These are phyloP conservation scores for Yarrowia sp. DNA, from an alignment of 805 yeast genomes.

Conservation along the genomic window DNA sequence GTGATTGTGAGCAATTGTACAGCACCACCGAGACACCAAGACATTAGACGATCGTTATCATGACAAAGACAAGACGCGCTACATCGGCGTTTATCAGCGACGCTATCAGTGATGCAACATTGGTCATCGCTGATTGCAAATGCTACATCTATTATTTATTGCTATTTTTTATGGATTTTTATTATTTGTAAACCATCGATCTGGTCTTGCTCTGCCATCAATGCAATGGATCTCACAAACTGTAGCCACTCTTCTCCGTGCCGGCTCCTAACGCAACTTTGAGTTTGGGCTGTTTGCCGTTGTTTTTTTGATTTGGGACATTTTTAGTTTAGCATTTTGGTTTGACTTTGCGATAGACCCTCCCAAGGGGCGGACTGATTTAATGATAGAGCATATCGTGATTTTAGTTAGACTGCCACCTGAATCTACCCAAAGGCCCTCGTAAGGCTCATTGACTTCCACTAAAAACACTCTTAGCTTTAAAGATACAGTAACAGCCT, in stretches of 20 bases:
- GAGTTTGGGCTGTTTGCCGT: neutral
- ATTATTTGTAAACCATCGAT: neutral
- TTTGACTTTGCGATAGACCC: slow-evolving; percentile 13
- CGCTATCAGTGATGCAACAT: no score
- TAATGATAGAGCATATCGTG: neutral
- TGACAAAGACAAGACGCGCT: no score
- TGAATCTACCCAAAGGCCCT: neutral
- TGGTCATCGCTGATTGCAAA: neutral
- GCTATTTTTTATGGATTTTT: neutral
- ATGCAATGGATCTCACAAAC: neutral
- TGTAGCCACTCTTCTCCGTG: neutral
- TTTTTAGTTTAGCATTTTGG: neutral
- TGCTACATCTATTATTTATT: neutral
- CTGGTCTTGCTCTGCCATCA: slow-evolving; percentile 1
- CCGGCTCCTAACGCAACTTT: neutral
- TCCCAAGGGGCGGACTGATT: slow-evolving; percentile 11
- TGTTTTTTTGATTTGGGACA: neutral
- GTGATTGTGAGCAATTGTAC: neutral
- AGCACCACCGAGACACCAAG: no score
- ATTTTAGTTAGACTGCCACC: neutral
- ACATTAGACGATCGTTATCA: no score
- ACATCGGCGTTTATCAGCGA: no score
- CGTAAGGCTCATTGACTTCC: slow-evolving; percentile 13
- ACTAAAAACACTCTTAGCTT: neutral
- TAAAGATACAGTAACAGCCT: neutral